These are phyloP conservation scores for Glycyrrhiza uralensis DNA, from an alignment of 306 rosid genomes.

Conservation along the genomic window DNA sequence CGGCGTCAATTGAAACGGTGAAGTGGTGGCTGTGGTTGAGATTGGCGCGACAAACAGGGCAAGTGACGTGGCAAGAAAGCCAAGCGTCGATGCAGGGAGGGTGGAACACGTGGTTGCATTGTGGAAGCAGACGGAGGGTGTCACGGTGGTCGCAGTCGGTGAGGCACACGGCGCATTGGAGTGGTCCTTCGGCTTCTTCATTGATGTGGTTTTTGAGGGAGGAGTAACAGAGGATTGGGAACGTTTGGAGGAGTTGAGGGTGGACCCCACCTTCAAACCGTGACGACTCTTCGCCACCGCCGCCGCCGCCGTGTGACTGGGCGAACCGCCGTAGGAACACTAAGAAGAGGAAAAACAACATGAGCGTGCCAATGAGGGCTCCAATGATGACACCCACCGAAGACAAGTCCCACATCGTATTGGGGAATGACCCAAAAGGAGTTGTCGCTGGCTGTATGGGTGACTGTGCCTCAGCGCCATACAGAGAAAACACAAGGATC, in stretches of 20 bases:
- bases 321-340: not conserved
- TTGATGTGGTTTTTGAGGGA: constrained; percentile 38
- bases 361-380: not conserved
- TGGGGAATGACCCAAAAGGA: not conserved
- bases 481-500: not conserved
- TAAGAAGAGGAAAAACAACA: constrained; percentile 8
- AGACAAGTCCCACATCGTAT: not conserved
- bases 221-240: constrained; percentile 52
- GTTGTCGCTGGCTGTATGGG: not conserved
- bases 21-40: not conserved
- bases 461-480: constrained; percentile 30
- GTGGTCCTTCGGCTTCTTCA: not conserved
- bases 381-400: constrained; percentile 7
- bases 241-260: constrained; percentile 32
- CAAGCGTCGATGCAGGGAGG: constrained; percentile 55
- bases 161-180: constrained; percentile 64
- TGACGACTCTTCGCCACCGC: not conserved
- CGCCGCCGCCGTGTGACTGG: not conserved
- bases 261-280: constrained; percentile 20
- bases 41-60: constrained; percentile 57
- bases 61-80: constrained; percentile 48
- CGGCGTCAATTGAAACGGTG: not conserved
- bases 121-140: constrained; percentile 51
- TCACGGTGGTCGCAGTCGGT: constrained; percentile 44
- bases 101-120: constrained; percentile 61